A percentile compares a stretch with the other conserved stretches of the same genome.
Conservation (phyloP, 805 yeast genomes). For the Candida chilensis region DNA sequence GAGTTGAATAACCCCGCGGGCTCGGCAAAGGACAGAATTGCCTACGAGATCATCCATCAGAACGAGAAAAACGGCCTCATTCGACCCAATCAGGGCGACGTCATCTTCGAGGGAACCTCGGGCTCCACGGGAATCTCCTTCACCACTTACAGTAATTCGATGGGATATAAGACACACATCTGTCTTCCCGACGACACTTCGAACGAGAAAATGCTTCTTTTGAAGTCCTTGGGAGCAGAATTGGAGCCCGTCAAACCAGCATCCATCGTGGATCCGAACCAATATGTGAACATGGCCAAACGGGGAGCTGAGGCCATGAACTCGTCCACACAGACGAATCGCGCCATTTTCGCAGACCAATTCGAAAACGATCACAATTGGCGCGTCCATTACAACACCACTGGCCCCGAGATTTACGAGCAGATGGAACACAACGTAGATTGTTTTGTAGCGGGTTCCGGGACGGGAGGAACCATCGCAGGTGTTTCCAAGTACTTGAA, state of each 20-base stretch:
- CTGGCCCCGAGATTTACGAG: conserved; percentile 87
- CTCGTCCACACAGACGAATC: conserved; percentile 22
- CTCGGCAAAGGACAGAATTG: conserved; percentile 75
- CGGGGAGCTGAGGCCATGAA: conserved; percentile 44
- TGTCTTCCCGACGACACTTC: conserved; percentile 93
- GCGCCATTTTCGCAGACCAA: conserved; percentile 88
- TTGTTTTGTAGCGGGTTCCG: conserved; percentile 83
- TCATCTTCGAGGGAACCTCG: conserved; percentile 89
- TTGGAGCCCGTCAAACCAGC: conserved; percentile 90
- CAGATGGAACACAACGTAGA: conserved; percentile 65
- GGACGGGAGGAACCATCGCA: conserved; percentile 96
- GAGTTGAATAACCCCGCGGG: conserved; percentile 91
- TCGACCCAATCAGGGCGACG: conserved; percentile 42
- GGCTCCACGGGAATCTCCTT: conserved; percentile 96
- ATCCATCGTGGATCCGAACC: conserved; percentile 86
- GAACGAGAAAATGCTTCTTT: conserved; percentile 64
- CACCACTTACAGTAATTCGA: conserved; percentile 80
- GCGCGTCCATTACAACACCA: conserved; percentile 70
- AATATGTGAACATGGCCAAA: conserved; percentile 85
- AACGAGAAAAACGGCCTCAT: conserved; percentile 23
- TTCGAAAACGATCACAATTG: conserved; percentile 92
- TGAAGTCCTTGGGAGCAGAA: conserved; percentile 70
- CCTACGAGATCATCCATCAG: conserved; percentile 27
- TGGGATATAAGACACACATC: conserved; percentile 89
- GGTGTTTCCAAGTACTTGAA: conserved; percentile 79